Evolutionary conservation across 164 flowering plant genomes (phyloP), one percentile per base, ranked within the genome.

Genomic region (Tetrastigma voinierianum): DNA sequence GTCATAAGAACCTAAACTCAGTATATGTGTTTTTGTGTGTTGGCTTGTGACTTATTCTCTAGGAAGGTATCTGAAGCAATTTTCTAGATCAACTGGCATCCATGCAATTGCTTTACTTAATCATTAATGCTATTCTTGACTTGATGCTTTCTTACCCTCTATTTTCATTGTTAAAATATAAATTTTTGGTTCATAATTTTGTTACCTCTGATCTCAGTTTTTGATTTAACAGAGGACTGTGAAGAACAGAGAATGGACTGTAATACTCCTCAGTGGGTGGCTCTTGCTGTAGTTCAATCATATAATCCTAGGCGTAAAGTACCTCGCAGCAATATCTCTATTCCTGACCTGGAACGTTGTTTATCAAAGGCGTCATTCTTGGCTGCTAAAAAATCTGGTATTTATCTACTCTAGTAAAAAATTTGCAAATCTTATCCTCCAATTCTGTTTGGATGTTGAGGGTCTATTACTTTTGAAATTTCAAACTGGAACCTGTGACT

Each of bases 251-350:
- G n/a, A 48, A 54, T 18, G 57, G 76, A 60, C 62, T 61, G 14
- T 67, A 47, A 23, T 58, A 14, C 63, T 74, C 80, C 87, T 45
- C 80, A 63, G 62, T 90, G 96, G 93, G 97, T 88, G 45, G 94
- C 87, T 71, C 78, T 95, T 74, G 96, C 94, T 70, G 90, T 95
- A 68, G 96, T 90, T 25, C 98, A 95, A 67, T 87, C 97, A 16
- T 95, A 90, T 64, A 90, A 82, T 76, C 82, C 92, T 5, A 84
- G 88, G 75, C 90, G 96, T 51, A 92, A 92, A 78, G 83, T 90
- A 10, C 94, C 97, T 0, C 90, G 98, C 12, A 84, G 96, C 64
- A 69, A 65, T 56, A 87, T 95, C 57, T 92, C 96, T 51, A 64
- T 87, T 25, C 77, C 88, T 55, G 90, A 95, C 62, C 60, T 95